A percentile compares a stretch with the other conserved stretches of the same genome.
These are phyloP conservation scores for Leccinum boreale DNA, from an alignment of 768 basidiomycete genomes.

Conservation along the genomic window DNA sequence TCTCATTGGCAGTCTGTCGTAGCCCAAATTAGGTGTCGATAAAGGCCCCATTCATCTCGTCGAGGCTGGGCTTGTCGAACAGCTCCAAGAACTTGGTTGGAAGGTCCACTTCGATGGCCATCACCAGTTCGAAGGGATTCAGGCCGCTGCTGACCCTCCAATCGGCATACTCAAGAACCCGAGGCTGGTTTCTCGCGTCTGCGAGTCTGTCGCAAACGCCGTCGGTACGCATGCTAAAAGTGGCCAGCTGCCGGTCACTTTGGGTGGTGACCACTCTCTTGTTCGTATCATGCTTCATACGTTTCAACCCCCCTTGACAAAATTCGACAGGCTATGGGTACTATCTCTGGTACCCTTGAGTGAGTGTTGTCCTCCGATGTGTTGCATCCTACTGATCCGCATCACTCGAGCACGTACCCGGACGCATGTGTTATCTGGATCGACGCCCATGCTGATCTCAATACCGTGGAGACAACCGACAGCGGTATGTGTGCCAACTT, in stretches of 20 bases:
- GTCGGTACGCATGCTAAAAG: conserved; percentile 75
- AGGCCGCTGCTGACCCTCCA: conserved; percentile 51
- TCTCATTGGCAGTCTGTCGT: conserved; percentile 9
- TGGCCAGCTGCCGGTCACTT: conserved; percentile 82
- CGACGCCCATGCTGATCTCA: conserved; percentile 97
- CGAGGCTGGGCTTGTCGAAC: conserved; percentile 76
- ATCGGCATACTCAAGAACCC: conserved; percentile 92
- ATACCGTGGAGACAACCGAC: conserved; percentile 78
- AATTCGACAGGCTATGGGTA: conserved; percentile 73
- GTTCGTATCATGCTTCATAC: conserved; percentile 39
- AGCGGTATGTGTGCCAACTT: conserved; percentile 46
- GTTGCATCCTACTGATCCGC: conserved; percentile 3
- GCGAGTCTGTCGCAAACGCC: conserved; percentile 68
- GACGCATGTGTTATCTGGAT: conserved; percentile 92
- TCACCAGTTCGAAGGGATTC: conserved; percentile 81
- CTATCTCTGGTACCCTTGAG: conserved; percentile 86
- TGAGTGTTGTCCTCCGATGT: conserved; percentile 30
- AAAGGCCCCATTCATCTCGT: conserved; percentile 86
- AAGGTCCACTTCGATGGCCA: conserved; percentile 87
- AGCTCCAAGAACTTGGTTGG: conserved; percentile 82
- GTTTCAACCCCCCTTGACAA: conserved; percentile 1
- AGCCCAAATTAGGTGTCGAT: conserved; percentile 82
- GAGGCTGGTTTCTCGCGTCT: conserved; percentile 78
- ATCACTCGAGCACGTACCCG: conserved; percentile 54
- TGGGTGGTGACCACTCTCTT: conserved; percentile 96